Conservation (phyloP, 495 filamentous ascomycete species). For the Penicillium maclennaniae region DNA sequence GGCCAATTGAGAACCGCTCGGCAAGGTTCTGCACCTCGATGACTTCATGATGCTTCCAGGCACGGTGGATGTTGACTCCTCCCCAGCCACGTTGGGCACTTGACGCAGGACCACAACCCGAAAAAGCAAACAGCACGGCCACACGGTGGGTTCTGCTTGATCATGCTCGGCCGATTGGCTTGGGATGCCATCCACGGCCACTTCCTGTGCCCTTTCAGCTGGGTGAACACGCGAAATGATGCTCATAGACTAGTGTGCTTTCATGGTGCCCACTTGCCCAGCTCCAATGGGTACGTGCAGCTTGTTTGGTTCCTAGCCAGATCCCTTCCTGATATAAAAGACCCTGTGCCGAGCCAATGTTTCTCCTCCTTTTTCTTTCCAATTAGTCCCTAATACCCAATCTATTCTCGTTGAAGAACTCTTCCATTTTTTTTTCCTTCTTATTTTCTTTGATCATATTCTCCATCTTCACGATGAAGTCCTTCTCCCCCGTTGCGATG, state of each 20-base stretch:
- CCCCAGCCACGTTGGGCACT: constrained; percentile 20
- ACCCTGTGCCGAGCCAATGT: constrained; percentile 1
- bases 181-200: neutral
- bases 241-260: constrained; percentile 4
- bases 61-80: neutral
- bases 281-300: constrained; percentile 5
- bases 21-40: neutral
- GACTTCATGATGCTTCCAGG: constrained; percentile 14
- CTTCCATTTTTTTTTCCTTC: no score
- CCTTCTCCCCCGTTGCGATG: constrained; percentile 30
- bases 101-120: constrained; percentile 4
- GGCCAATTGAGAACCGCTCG: constrained; percentile 1
- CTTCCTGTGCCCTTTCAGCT: neutral
- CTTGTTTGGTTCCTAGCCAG: constrained; percentile 15
- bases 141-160: constrained; percentile 2
- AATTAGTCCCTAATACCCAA: neutral
- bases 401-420: no score
- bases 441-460: neutral
- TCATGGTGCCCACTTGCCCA: neutral
- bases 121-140: constrained; percentile 4
- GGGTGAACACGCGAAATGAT: neutral
- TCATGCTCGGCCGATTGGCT: neutral
- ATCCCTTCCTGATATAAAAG: constrained; percentile 12
- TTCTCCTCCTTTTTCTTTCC: neutral
- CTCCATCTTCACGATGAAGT: constrained; percentile 37